Base-by-base conservation (phyloP, 2,329 filamentous ascomycete genomes). In the Botrytis byssoidea region DNA sequence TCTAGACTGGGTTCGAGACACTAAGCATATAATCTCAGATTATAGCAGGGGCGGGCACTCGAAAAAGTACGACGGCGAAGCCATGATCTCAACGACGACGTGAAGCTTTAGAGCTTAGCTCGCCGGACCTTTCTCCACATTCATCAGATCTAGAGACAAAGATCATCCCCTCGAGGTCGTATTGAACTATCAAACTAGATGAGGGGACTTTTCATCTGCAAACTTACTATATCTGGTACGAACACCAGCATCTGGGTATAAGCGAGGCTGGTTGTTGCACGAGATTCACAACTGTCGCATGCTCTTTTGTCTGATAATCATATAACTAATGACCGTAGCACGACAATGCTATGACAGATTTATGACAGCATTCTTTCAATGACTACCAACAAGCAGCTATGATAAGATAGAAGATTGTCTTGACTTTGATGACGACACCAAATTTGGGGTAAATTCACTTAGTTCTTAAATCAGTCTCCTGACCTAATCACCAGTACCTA, bases 251-350 rank as follows among this genome's bases (percentile, higher is more conserved):
- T 9, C n/a, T 44, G 32, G 32, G 60, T 12, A 65, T 48, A 20
- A 22, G n/a, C 51, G 42, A 57, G 25, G 22, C 70, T 72, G 44
- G 65, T 46, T 66, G 22, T 66, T 66, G 35, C 48, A 57, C 61
- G 48, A 44, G 70, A 66, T 66, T 71, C 35, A 57, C 44, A n/a
- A 44, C 44, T 20, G 44, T 44, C 70, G 22, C n/a, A 46, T 72
- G 51, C 29, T 51, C 32, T 59, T 18, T 44, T 44, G 63, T 59
- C 25, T 42, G 18, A 65, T 14, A 67, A 55, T 40, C 29, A 51
- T 51, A 44, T 1, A 57, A 57, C 51, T 57, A 57, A 59, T n/a
- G 35, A 44, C n/a, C 10, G 32, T 16, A 61, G 32, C 32, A 46
- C 25, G 44, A n/a, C n/a, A 18, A 55, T 16, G 42, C 18, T 32